Evolutionary conservation across 345 rosid species (phyloP).

Genomic region (Pugionium cornutum): DNA sequence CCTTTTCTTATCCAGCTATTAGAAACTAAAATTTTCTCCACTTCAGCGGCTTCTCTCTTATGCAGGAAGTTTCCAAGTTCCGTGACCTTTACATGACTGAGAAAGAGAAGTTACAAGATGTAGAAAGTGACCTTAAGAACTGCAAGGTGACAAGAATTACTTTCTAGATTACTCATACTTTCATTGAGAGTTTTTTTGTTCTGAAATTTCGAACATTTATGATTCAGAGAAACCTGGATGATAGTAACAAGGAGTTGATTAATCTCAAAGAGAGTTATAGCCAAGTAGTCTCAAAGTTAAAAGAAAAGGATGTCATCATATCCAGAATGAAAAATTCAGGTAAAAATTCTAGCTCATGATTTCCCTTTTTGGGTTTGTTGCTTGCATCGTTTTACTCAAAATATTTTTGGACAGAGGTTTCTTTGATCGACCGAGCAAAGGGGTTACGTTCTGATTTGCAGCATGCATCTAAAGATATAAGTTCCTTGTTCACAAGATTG

Average conservation of each 20-base stretch:
- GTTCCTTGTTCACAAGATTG: conserved; percentile 64
- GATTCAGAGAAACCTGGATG: conserved; percentile 61
- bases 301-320: conserved; percentile 62
- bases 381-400: conserved; percentile 8
- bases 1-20: conserved; percentile 8
- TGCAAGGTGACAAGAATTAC: conserved; percentile 57
- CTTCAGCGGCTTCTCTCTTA: conserved; percentile 23
- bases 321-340: conserved; percentile 66
- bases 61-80: conserved; percentile 69
- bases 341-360: conserved; percentile 31
- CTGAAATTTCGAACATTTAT: conserved; percentile 21
- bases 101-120: conserved; percentile 67
- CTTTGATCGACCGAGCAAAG: conserved; percentile 64
- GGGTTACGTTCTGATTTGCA: conserved; percentile 67
- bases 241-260: conserved; percentile 55
- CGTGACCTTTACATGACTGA: conserved; percentile 64
- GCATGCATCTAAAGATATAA: conserved; percentile 77
- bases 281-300: conserved; percentile 48
- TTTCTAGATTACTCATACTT: conserved; percentile 17
- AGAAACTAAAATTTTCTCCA: conserved; percentile 12
- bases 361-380: conserved; percentile 6
- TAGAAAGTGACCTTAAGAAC: conserved; percentile 61
- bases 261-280: conserved; percentile 58
- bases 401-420: conserved; percentile 52
- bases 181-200: conserved; percentile 2